Percentiles rank a stretch among this genome's conserved stretches.
Conservation (phyloP, 2,329 filamentous ascomycete genomes). For the Aspergillus sp. region DNA sequence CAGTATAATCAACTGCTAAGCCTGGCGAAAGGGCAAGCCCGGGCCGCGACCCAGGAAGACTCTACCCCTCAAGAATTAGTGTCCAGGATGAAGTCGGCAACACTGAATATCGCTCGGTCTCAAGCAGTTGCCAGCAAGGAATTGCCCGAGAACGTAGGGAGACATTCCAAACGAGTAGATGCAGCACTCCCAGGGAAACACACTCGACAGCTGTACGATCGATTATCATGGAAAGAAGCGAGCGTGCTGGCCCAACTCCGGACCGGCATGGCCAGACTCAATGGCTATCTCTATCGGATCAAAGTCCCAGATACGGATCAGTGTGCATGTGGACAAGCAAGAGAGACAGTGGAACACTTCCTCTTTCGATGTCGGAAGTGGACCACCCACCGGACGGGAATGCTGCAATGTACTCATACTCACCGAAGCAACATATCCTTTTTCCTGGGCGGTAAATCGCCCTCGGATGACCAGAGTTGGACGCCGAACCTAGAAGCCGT, state of each 20-base stretch:
- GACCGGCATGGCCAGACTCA: conserved; percentile 30
- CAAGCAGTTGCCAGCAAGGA: conserved; percentile 15
- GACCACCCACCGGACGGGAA: conserved; percentile 22
- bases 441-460: conserved; percentile 25
- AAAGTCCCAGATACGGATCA: conserved; percentile 10
- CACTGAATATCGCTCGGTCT: conserved; percentile 21
- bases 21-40: conserved; percentile 21
- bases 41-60: conserved; percentile 17
- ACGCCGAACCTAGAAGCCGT: conserved; percentile 28
- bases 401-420: conserved; percentile 21
- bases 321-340: conserved; percentile 18
- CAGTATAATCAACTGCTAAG: conserved; percentile 10
- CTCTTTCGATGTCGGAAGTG: conserved; percentile 26
- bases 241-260: conserved; percentile 16
- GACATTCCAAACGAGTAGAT: conserved; percentile 23
- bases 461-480: conserved; percentile 22
- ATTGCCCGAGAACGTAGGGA: conserved; percentile 21
- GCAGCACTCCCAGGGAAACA: conserved; percentile 27
- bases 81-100: conserved; percentile 23
- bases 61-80: conserved; percentile 11
- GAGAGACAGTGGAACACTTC: conserved; percentile 24
- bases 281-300: conserved; percentile 22
- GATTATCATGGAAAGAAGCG: conserved; percentile 25
- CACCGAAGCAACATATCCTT: conserved; percentile 25
- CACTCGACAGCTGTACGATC: conserved; percentile 22